phyloP scores from a whole-genome alignment of 163 green algal species.

The Volvox carteri region DNA sequence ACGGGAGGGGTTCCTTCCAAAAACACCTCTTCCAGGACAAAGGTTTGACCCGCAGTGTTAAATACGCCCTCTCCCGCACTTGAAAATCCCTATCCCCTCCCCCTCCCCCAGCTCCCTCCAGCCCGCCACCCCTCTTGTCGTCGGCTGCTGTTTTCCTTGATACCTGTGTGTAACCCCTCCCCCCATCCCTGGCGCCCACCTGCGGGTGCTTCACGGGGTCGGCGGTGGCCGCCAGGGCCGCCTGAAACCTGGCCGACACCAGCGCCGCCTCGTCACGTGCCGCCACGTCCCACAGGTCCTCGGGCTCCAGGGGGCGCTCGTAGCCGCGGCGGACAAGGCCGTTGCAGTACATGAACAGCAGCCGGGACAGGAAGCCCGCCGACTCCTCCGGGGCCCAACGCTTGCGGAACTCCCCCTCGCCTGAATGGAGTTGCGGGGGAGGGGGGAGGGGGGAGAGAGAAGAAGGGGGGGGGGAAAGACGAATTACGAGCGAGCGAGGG shows the following conservation, averaged over 20 bases:
- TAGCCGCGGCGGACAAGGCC: slow-evolving; percentile 74
- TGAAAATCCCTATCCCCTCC: no score
- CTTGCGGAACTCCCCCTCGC: neutral
- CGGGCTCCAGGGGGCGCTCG: slow-evolving; percentile 79
- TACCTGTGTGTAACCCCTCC: no score
- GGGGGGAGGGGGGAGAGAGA: neutral
- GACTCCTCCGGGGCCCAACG: slow-evolving; percentile 81
- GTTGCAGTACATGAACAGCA: slow-evolving; percentile 83
- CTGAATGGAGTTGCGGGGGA: neutral
- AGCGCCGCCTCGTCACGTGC: slow-evolving; percentile 63
- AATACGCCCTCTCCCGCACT: neutral
- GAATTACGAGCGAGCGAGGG: neutral
- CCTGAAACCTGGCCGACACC: slow-evolving; percentile 68
- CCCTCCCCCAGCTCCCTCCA: neutral
- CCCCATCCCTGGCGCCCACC: neutral
- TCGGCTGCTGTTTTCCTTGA: no score
- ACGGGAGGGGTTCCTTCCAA: no score
- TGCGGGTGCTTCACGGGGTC: slow-evolving; percentile 53
- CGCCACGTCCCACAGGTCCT: slow-evolving; percentile 87
- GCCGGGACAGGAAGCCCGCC: slow-evolving; percentile 67
- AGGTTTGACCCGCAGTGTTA: no score
- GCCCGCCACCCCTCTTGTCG: neutral
- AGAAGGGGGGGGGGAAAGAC: neutral
- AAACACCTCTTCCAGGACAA: no score
- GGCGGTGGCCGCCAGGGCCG: slow-evolving; percentile 63